Evolutionary conservation across 2,329 filamentous ascomycete species (phyloP).

Genomic region (Calonectria hawksworthii): DNA sequence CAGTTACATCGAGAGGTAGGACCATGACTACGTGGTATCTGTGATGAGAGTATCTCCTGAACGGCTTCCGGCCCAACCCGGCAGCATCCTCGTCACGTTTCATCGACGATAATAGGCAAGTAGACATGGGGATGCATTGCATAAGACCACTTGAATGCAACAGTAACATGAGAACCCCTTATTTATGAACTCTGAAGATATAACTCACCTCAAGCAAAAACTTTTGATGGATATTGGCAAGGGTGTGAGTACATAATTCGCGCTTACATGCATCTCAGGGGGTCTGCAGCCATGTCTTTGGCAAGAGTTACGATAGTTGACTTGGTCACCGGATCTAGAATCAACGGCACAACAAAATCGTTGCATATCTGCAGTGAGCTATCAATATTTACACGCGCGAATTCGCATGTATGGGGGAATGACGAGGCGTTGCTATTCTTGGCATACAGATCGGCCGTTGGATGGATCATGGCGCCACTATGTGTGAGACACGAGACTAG

Average conservation of each 20-base stretch:
- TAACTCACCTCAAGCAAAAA: background rate
- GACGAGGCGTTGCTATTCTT: background rate
- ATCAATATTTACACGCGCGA: no score
- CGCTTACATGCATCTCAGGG: background rate
- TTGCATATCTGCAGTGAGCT: no score
- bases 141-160: background rate
- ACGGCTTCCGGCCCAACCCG: background rate
- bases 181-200: background rate
- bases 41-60: background rate
- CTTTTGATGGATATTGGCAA: background rate
- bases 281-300: background rate
- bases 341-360: no score
- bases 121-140: background rate
- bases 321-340: background rate
- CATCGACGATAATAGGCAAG: background rate
- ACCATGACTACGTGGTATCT: background rate
- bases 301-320: background rate
- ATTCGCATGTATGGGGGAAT: background rate
- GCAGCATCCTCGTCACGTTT: background rate
- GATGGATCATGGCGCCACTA: constrained; percentile 8
- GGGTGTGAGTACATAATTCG: background rate
- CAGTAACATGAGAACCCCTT: background rate
- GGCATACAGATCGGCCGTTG: background rate
- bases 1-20: background rate
- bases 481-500: background rate